Evolutionary conservation across 371 early-diverging fungal genomes (phyloP).

Genomic region (Actinomortierella wolfii): DNA sequence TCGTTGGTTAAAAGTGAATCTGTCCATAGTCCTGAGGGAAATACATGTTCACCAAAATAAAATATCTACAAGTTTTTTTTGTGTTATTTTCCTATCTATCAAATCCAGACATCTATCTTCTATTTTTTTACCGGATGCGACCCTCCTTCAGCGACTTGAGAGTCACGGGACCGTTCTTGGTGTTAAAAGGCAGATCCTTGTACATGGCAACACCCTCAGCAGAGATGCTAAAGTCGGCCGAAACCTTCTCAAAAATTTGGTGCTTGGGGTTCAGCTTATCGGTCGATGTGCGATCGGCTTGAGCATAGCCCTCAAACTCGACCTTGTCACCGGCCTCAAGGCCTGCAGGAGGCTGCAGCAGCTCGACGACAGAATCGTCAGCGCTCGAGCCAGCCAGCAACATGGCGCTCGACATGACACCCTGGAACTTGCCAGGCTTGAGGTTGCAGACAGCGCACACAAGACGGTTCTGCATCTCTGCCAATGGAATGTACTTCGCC

Average conservation of each 20-base stretch:
- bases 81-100: not conserved
- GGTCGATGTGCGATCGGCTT: constrained; percentile 42
- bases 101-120: no score
- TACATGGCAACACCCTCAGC: constrained; percentile 53
- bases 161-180: constrained; percentile 50
- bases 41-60: not conserved
- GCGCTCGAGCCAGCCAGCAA: constrained; percentile 53
- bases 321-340: constrained; percentile 56
- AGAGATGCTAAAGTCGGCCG: constrained; percentile 48
- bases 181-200: constrained; percentile 53
- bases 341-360: constrained; percentile 50
- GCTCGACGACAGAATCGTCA: constrained; percentile 41
- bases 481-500: constrained; percentile 61
- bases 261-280: constrained; percentile 64
- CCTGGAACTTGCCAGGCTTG: constrained; percentile 64
- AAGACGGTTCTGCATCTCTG: constrained; percentile 50
- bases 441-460: constrained; percentile 61
- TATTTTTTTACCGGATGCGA: constrained; percentile 27
- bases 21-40: not conserved
- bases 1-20: not conserved
- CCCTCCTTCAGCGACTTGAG: constrained; percentile 46
- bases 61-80: no score
- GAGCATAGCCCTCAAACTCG: constrained; percentile 43
- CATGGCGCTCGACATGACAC: constrained; percentile 64
- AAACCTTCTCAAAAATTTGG: constrained; percentile 58